Evolutionary conservation across 1,284 basidiomycete genomes (phyloP), one percentile per base, ranked within the genome.

Genomic region (Kwoniella shivajii): DNA sequence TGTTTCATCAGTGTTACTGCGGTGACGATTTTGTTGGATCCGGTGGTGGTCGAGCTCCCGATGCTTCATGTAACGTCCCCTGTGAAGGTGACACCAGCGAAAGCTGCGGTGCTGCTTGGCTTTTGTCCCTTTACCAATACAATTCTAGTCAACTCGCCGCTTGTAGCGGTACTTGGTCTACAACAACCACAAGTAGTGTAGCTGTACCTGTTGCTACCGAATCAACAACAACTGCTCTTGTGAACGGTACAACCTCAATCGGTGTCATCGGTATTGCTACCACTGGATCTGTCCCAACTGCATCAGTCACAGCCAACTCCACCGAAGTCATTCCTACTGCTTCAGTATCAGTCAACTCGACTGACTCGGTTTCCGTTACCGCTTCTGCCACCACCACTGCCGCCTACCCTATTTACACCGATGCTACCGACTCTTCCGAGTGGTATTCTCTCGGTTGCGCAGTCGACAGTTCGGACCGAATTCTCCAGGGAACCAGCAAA

Each of bases 401-500:
- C 29, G 49, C 60, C 22, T 57, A 41, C 46, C 42, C 64, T 10
- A 51, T 60, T 31, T 49, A 64, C 58, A 53, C 52, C 36, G 56
- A 60, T 45, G 36, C 37, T 33, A 44, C 57, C 57, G 60, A 68
- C 49, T 49, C 65, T 10, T 65, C 68, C 34, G 70, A 69, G 51
- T 76, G 72, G 74, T 65, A 67, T 54, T 46, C 60, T 22, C 62
- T 71, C 45, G 76, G 74, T n/a, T 76, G 76, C 57, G 69, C 70
- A 16, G 39, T 65, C 43, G 72, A 75, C 55, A 47, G 49, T 30
- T 33, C 30, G 0, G n/a, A 51, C 18, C 64, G 67, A 29, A 37
- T 73, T 16, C 65, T 75, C 18, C 24, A 45, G 18, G 63, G 55
- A 6, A 56, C 53, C 37, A 33, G 48, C 14, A 48, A 59, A 26